Conservation (phyloP, 2,329 filamentous ascomycete species). For the Dothideomycetes sp. region DNA sequence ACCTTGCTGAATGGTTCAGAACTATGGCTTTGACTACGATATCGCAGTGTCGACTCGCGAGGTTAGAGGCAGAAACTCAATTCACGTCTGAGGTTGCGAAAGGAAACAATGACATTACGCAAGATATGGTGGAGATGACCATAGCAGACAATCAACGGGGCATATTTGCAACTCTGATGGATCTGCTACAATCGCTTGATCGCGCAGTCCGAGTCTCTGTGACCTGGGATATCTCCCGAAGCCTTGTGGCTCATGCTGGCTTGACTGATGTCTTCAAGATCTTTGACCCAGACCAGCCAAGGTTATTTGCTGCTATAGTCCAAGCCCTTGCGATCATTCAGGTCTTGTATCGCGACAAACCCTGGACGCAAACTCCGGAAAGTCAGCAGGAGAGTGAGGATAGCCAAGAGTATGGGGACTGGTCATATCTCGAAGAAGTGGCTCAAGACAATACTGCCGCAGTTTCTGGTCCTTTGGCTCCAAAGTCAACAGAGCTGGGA, state of each 20-base stretch:
- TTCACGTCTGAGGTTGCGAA: conserved; percentile 25
- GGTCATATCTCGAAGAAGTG: conserved; percentile 40
- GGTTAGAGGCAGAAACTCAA: conserved; percentile 47
- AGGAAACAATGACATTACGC: conserved; percentile 28
- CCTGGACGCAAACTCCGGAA: conserved; percentile 13
- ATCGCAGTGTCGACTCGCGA: conserved; percentile 44
- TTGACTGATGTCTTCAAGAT: conserved; percentile 36
- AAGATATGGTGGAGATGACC: conserved; percentile 37
- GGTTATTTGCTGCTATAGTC: conserved; percentile 32
- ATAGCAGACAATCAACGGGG: conserved; percentile 47
- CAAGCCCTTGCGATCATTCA: conserved; percentile 39
- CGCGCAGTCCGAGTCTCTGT: conserved; percentile 32
- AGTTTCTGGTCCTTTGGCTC: background rate
- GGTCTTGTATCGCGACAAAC: conserved; percentile 22
- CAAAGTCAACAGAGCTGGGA: conserved; percentile 21
- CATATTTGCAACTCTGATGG: conserved; percentile 43
- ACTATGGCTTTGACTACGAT: conserved; percentile 42
- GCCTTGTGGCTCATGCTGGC: conserved; percentile 27
- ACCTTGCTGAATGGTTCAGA: conserved; percentile 44
- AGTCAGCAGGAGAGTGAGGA: conserved; percentile 38
- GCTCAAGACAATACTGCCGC: background rate
- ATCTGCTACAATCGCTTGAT: conserved; percentile 40
- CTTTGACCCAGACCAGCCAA: conserved; percentile 34
- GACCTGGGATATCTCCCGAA: conserved; percentile 12
- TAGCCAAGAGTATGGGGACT: conserved; percentile 54